Percentiles rank a stretch among this genome's conserved stretches.
These are phyloP conservation scores for Gonapodya sp. DNA, from an alignment of 192 early-diverging fungal species.

Conservation along the genomic window DNA sequence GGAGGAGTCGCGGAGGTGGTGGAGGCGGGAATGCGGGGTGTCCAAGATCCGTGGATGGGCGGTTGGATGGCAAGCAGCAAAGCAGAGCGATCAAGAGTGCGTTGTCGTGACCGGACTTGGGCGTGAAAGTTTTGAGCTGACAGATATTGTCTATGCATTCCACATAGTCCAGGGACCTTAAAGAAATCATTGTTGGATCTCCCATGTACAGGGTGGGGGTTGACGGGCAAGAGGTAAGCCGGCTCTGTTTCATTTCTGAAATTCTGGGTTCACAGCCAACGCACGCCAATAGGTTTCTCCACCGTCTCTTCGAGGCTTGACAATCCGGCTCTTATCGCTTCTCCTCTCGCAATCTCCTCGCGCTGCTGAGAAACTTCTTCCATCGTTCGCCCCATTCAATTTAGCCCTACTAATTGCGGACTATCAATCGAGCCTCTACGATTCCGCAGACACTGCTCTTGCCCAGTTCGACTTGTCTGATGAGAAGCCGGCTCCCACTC, in stretches of 20 bases:
- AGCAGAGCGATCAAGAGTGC: neutral
- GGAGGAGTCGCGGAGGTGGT: neutral
- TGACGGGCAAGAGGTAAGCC: neutral
- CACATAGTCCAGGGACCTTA: neutral
- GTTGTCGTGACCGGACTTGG: too few species aligned
- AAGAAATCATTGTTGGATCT: neutral
- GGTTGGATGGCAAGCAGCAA: neutral
- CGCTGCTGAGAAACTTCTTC: neutral
- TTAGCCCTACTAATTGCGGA: neutral
- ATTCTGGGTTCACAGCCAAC: neutral
- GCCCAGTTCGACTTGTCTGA: neutral
- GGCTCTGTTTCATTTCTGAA: neutral
- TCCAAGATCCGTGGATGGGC: neutral
- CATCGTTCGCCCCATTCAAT: neutral
- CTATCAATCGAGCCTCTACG: neutral
- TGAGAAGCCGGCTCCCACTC: neutral
- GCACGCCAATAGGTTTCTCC: neutral
- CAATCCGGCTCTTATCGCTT: neutral
- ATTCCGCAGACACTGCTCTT: neutral
- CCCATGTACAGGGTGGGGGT: neutral
- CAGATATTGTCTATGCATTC: too few species aligned
- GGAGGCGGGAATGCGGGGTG: neutral
- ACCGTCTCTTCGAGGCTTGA: neutral
- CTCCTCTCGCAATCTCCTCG: neutral
- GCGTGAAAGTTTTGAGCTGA: too few species aligned